A percentile compares a stretch with the other conserved stretches of the same genome.
These are phyloP conservation scores for Wallacemonas collosoma DNA, from an alignment of 208 protist genomes.

Conservation along the genomic window DNA sequence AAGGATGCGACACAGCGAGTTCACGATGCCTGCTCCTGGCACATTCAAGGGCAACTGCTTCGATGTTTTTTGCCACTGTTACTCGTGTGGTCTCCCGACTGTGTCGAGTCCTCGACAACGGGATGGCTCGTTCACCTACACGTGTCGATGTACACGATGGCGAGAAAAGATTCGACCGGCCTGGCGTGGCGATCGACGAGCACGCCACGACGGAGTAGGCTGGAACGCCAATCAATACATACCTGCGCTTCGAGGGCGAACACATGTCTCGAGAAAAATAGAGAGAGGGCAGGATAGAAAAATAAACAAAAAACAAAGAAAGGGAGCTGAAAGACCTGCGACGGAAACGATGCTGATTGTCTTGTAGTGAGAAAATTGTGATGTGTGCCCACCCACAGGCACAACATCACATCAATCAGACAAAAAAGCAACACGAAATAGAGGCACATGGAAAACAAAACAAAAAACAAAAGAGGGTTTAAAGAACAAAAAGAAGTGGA, in stretches of 20 bases:
- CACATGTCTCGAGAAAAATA: neutral
- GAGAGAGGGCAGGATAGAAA: neutral
- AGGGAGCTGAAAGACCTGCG: neutral
- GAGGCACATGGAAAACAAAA: neutral
- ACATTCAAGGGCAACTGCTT: slow-evolving; percentile 9
- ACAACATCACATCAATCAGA: neutral
- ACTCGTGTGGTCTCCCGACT: neutral
- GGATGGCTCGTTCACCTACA: no score
- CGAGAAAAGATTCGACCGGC: no score
- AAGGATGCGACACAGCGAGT: neutral
- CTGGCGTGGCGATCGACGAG: no score
- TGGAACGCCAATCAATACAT: no score
- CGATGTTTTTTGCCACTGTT: neutral
- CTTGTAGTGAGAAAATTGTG: no score
- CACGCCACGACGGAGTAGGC: no score
- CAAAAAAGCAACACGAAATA: slow-evolving; percentile 6
- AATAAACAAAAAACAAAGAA: neutral
- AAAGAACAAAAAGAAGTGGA: slow-evolving; percentile 2
- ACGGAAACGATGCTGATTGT: no score
- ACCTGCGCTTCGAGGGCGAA: no score
- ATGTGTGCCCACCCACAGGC: neutral
- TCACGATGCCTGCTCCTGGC: neutral
- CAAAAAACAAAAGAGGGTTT: neutral
- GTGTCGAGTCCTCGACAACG: no score
- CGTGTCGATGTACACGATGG: no score